Conservation (phyloP, 305 asterid genomes). For the Stenogyne calaminthoides region DNA sequence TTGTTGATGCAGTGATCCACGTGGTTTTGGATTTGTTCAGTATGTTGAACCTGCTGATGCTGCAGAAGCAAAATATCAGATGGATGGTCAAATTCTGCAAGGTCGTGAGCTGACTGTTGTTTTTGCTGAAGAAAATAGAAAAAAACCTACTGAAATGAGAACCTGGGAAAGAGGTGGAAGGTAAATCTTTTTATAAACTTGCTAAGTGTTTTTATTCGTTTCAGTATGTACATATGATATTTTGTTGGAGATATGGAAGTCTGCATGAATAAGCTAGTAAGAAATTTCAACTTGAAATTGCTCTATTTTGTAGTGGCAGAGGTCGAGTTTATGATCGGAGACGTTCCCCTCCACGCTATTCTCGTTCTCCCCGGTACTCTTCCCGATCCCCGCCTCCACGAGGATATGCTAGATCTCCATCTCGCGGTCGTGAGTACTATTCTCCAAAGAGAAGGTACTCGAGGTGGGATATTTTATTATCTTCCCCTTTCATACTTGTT, state of each 20-base stretch:
- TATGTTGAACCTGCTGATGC: conserved; percentile 95
- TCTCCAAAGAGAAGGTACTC: conserved; percentile 82
- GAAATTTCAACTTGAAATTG: not conserved
- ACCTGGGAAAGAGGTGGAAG: conserved; percentile 68
- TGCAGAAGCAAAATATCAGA: conserved; percentile 89
- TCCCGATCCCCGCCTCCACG: conserved; percentile 82
- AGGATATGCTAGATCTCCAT: conserved; percentile 50
- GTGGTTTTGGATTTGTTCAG: conserved; percentile 97
- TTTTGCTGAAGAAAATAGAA: conserved; percentile 96
- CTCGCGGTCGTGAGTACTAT: conserved; percentile 59
- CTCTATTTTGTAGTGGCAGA: conserved; percentile 30
- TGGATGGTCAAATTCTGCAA: conserved; percentile 82
- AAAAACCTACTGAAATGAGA: conserved; percentile 94
- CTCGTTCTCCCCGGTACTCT: conserved; percentile 66
- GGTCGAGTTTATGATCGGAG: conserved; percentile 76
- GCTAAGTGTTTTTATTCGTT: not conserved
- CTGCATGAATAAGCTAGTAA: not conserved
- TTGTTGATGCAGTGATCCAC: conserved; percentile 60
- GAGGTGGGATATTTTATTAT: conserved; percentile 49
- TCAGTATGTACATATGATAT: not conserved
- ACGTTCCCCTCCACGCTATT: conserved; percentile 80
- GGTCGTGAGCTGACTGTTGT: conserved; percentile 96
- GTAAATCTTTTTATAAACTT: not conserved
- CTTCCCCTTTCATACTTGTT: not conserved
- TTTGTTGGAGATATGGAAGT: not conserved